A percentile compares a stretch with the other conserved stretches of the same genome.
Evolutionary conservation across 306 rosid species (phyloP).

Genomic region (Medicago arabica): DNA sequence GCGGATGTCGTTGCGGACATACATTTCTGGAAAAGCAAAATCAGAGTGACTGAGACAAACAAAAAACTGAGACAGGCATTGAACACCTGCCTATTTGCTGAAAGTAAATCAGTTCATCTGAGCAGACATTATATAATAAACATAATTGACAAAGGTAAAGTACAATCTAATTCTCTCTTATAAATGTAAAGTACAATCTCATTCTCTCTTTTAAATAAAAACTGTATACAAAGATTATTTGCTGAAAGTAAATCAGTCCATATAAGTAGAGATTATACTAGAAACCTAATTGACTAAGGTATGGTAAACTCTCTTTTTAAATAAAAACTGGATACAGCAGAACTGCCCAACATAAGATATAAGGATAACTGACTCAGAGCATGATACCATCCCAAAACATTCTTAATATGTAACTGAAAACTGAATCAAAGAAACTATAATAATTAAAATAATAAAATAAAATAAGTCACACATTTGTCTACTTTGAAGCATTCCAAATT

Average conservation of each 20-base stretch:
- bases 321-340: background rate
- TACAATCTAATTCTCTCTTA: no score
- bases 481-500: no score
- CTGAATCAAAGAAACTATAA: background rate
- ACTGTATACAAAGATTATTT: background rate
- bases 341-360: background rate
- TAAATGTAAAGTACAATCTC: background rate
- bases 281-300: background rate
- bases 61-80: background rate
- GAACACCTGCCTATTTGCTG: background rate
- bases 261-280: background rate
- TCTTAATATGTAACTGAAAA: background rate
- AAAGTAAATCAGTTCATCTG: background rate
- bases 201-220: background rate
- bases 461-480: no score
- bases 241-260: background rate
- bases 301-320: background rate
- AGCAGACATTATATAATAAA: background rate
- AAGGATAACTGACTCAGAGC: background rate
- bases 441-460: background rate
- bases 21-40: background rate
- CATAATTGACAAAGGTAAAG: background rate
- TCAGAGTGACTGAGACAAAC: background rate
- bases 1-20: background rate
- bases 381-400: background rate